Conservation (phyloP, 1,139 yeast genomes). For the Kodamaea sp. region DNA sequence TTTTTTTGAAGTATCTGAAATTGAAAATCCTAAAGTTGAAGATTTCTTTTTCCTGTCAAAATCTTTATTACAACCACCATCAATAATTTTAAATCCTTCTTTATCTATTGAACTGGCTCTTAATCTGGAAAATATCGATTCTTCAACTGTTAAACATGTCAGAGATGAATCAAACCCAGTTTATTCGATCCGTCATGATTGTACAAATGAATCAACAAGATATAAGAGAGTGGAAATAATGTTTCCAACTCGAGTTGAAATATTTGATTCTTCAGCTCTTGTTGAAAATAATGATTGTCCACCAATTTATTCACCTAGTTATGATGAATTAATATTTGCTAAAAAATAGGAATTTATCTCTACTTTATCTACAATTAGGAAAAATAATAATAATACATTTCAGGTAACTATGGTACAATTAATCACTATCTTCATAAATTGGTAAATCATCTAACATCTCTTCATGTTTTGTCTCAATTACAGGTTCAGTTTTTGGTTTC, state of each 20-base stretch:
- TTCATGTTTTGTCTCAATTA: conserved; percentile 6
- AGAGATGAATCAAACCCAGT: conserved; percentile 5
- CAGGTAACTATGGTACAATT: conserved; percentile 3
- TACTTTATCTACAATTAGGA: conserved; percentile 10
- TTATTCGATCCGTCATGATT: conserved; percentile 12
- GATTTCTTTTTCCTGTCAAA: no score
- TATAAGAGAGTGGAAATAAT: conserved; percentile 15
- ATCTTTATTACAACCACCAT: no score
- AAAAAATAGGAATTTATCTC: no score
- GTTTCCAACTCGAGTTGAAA: conserved; percentile 14
- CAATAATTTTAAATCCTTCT: no score
- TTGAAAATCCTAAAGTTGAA: no score
- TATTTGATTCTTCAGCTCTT: conserved; percentile 12
- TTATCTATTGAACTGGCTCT: no score
- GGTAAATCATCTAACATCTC: conserved; percentile 34
- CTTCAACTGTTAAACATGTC: no score
- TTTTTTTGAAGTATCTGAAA: no score
- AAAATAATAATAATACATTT: conserved; percentile 5
- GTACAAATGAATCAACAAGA: conserved; percentile 7
- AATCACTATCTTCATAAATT: conserved; percentile 43
- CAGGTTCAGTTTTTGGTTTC: conserved; percentile 1
- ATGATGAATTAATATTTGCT: not conserved
- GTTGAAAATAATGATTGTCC: conserved; percentile 6
- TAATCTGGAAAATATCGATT: no score
- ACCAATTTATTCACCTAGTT: no score